Conservation (phyloP, 805 yeast genomes). For the Yamadazyma sp. region DNA sequence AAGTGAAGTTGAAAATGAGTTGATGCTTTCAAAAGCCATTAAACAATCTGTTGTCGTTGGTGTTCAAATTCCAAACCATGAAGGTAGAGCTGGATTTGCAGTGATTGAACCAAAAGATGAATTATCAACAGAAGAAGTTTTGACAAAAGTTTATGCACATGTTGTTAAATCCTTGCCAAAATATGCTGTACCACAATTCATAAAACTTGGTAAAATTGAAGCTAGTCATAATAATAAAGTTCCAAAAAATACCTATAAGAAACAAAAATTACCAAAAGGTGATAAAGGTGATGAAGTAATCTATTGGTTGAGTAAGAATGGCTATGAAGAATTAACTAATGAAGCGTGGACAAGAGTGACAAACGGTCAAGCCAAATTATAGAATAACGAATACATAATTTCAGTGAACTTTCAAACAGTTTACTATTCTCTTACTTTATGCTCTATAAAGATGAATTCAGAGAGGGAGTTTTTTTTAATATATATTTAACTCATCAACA, state of each 20-base stretch:
- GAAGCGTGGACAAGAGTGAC: conserved; percentile 50
- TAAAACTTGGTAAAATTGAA: conserved; percentile 60
- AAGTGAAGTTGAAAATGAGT: conserved; percentile 83
- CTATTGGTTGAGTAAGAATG: conserved; percentile 63
- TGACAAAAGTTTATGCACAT: conserved; percentile 26
- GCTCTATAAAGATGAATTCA: background rate
- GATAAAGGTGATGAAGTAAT: conserved; percentile 54
- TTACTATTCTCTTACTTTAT: background rate
- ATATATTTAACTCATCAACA: background rate
- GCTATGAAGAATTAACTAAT: conserved; percentile 56
- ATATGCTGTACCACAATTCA: conserved; percentile 82
- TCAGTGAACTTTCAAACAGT: background rate
- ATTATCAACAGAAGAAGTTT: conserved; percentile 22
- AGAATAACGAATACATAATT: background rate
- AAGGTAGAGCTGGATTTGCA: conserved; percentile 93
- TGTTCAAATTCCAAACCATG: conserved; percentile 77
- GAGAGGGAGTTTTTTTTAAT: background rate
- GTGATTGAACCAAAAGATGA: conserved; percentile 56
- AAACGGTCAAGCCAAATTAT: conserved; percentile 40
- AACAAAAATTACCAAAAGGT: conserved; percentile 70
- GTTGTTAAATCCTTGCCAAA: conserved; percentile 55
- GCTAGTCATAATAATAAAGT: conserved; percentile 82
- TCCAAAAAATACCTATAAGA: conserved; percentile 63
- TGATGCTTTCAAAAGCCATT: conserved; percentile 46
- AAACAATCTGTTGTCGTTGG: conserved; percentile 85